Base-by-base conservation (phyloP, 2,329 filamentous ascomycete genomes). In the Pseudodiploospora longispora region DNA sequence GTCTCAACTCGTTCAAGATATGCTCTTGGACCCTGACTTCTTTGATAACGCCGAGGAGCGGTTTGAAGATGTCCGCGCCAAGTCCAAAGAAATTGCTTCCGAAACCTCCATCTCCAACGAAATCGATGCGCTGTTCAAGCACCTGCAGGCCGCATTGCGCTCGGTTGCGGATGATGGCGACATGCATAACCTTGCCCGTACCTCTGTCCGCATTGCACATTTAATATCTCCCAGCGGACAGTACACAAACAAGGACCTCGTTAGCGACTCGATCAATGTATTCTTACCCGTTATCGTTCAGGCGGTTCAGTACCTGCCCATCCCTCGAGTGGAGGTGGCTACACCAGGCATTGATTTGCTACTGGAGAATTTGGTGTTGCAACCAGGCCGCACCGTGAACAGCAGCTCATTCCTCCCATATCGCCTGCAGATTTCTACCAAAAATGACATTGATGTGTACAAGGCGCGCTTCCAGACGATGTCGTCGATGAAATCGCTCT, bases 401-500 rank as follows among this genome's bases (percentile, higher is more conserved):
- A 71, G 83, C 49, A 87, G 85, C 3, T 95, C 90, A 0, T 97
- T 97, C 70, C 72, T 97, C 1, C 91, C 91, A 0, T 91, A 88
- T 66, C 80, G 82, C 44, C 71, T 96, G 42, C 83, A 85, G 37
- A 69, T 96, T 4, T 83, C 89, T 50, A 91, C 87, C 0, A 83
- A 84, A 62, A 96, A 94, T 56, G 85, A 95, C 53, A 68, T 96
- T 31, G 87, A 95, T 52, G 80, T 96, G 35, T 78, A 83, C 51
- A 95, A 95, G 61, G 83, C 82, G 12, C 81, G 76, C 6, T 55
- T 59, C 28, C 55, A 59, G n/a, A 90, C 85, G 1, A 74, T 76
- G 3, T 80, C 85, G 1, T 66, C 65, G 6, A 71, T 83, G 44
- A 83, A 80, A 27, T 89, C 86, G 0, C 70, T 85, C 2, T 75